Evolutionary conservation across 345 rosid species (phyloP).

Genomic region (Ailanthus altissimus): DNA sequence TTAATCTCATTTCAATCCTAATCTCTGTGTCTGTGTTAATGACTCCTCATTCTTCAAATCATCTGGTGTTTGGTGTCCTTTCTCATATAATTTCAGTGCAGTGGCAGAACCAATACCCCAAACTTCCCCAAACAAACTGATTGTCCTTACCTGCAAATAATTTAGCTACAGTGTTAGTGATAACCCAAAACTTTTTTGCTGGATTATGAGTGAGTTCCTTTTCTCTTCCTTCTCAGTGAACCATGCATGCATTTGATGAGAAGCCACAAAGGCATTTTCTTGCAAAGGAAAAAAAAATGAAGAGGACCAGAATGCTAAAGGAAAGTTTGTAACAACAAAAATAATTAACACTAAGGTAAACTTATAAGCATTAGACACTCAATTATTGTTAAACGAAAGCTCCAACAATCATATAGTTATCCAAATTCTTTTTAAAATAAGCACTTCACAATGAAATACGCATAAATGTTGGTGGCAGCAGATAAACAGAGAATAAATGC

Average conservation of each 20-base stretch:
- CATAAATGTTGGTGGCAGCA: background rate
- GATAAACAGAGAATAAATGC: background rate
- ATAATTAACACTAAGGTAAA: background rate
- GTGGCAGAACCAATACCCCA: conserved; percentile 99
- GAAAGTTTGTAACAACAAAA: conserved; percentile 1
- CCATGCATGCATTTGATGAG: background rate
- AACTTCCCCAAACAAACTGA: conserved; percentile 86
- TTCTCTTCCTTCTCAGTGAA: background rate
- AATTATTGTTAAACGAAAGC: background rate
- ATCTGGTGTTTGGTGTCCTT: conserved; percentile 77
- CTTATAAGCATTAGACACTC: background rate
- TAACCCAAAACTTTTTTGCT: background rate
- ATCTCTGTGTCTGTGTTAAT: conserved; percentile 72
- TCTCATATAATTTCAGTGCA: conserved; percentile 86
- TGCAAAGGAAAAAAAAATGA: background rate
- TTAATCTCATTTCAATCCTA: conserved; percentile 87
- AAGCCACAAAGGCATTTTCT: background rate
- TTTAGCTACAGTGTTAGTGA: background rate
- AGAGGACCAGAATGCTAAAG: background rate
- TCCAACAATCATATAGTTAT: background rate
- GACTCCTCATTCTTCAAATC: conserved; percentile 78
- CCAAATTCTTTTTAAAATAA: background rate
- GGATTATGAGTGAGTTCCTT: background rate
- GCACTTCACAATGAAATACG: conserved; percentile 1
- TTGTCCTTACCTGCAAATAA: conserved; percentile 65